Percentiles rank a stretch among this genome's conserved stretches.
Evolutionary conservation across 2,329 filamentous ascomycete species (phyloP).

Genomic region (Penicillium sp.): DNA sequence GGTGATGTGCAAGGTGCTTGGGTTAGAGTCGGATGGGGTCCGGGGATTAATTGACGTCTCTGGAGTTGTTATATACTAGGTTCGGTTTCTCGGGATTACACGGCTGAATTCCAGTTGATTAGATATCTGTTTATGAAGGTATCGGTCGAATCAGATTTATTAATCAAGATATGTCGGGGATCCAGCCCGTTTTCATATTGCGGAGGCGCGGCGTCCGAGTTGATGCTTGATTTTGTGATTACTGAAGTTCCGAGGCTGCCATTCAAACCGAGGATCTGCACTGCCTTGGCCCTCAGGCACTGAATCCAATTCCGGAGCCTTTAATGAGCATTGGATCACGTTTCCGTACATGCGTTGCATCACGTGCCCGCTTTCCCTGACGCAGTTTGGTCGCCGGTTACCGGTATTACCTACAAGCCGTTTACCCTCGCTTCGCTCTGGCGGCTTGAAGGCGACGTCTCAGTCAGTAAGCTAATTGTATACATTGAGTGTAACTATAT

Average conservation of each 20-base stretch:
- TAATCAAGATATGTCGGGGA: background rate
- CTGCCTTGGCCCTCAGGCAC: background rate
- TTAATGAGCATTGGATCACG: too few species aligned
- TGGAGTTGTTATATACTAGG: background rate
- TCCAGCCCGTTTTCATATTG: background rate
- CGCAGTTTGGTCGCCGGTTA: too few species aligned
- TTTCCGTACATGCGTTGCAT: too few species aligned
- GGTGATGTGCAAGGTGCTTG: background rate
- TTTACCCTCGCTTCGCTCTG: too few species aligned
- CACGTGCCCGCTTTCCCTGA: too few species aligned
- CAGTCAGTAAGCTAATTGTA: too few species aligned
- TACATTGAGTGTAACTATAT: too few species aligned
- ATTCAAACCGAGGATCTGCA: background rate
- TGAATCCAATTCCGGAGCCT: background rate
- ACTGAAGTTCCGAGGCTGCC: constrained; percentile 22
- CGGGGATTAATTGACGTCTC: background rate
- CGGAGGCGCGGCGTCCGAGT: background rate
- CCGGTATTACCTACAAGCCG: too few species aligned
- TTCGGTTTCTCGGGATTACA: background rate
- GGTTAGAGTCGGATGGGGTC: background rate
- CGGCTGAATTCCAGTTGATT: background rate
- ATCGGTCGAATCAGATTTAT: background rate
- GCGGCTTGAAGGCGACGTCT: too few species aligned
- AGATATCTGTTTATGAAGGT: background rate
- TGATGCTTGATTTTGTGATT: constrained; percentile 23